Evolutionary conservation across 306 rosid genomes (phyloP).

Genomic region (Vigna mungo): DNA sequence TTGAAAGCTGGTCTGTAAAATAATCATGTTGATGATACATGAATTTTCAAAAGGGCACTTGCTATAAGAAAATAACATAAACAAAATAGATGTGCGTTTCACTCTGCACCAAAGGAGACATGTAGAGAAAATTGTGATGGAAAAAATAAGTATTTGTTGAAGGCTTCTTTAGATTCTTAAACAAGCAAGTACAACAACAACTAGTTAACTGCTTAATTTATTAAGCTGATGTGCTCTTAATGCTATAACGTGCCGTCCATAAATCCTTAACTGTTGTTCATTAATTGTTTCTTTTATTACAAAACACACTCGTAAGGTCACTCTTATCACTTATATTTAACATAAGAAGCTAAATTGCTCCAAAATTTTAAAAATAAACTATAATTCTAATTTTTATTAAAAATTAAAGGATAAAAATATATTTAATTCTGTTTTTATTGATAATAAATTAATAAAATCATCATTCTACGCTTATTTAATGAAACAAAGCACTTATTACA

Average conservation of each 20-base stretch:
- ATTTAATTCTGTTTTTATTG: background rate
- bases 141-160: background rate
- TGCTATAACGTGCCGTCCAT: conserved; percentile 44
- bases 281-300: conserved; percentile 1
- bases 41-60: background rate
- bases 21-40: background rate
- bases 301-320: conserved; percentile 5
- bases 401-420: no score
- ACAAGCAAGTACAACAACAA: conserved; percentile 24
- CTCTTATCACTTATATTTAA: background rate
- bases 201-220: background rate
- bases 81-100: background rate
- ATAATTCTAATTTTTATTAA: no score
- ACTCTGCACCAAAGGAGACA: background rate
- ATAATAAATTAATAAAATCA: background rate
- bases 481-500: background rate
- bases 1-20: background rate
- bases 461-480: background rate
- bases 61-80: background rate
- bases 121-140: background rate
- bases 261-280: background rate
- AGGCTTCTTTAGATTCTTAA: background rate
- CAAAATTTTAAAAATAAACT: no score
- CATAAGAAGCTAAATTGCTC: no score
- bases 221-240: background rate